Percentiles rank a stretch among this genome's conserved stretches.
phyloP scores from a whole-genome alignment of 2,329 filamentous ascomycete genomes.

The Sarocladium brachiariae region DNA sequence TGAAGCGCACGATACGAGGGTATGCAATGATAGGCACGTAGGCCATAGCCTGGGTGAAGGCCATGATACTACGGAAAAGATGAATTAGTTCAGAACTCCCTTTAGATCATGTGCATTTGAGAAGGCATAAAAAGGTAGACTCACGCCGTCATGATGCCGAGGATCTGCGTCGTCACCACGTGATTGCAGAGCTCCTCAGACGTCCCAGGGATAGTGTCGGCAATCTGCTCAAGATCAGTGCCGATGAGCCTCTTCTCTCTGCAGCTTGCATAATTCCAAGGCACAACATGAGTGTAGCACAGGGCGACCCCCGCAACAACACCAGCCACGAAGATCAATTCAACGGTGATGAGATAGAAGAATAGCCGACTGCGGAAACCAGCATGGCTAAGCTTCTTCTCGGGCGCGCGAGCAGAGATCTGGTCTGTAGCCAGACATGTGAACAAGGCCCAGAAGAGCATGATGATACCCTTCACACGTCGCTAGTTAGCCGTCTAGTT shows the following conservation, averaged over 20 bases:
- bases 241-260: background rate
- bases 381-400: background rate
- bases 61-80: background rate
- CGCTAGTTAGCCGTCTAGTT: no score
- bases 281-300: background rate
- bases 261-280: background rate
- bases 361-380: conserved; percentile 1
- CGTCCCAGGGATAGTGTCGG: background rate
- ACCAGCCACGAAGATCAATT: conserved; percentile 7
- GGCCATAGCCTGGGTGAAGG: background rate
- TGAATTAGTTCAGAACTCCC: no score
- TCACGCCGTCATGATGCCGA: conserved; percentile 4
- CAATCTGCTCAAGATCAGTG: background rate
- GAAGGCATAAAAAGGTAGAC: background rate
- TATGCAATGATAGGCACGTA: background rate
- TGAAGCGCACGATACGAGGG: background rate
- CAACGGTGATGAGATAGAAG: conserved; percentile 11
- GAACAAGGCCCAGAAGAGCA: no score
- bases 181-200: background rate
- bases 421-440: no score
- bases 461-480: no score
- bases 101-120: no score
- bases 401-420: background rate
- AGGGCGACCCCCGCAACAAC: conserved; percentile 5
- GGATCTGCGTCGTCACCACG: conserved; percentile 3